These are phyloP conservation scores for Fusarium torulosum DNA, from an alignment of 2,329 filamentous ascomycete species.

Conservation along the genomic window DNA sequence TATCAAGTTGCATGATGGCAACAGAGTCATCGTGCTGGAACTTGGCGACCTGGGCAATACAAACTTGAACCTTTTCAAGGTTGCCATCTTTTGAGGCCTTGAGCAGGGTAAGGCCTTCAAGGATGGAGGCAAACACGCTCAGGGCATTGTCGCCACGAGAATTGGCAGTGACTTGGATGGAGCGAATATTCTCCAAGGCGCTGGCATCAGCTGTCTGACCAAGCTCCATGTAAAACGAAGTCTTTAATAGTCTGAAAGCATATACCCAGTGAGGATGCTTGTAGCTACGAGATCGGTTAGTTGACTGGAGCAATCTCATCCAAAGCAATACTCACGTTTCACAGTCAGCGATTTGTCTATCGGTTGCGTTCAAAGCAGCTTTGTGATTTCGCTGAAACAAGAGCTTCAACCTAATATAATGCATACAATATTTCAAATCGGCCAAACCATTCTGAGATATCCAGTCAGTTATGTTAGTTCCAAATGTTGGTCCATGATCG, in stretches of 20 bases:
- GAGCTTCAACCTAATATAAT: constrained; percentile 78
- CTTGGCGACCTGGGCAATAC: constrained; percentile 79
- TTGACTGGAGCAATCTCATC: not conserved
- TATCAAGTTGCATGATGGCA: constrained; percentile 72
- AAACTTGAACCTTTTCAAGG: constrained; percentile 77
- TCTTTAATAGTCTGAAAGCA: constrained; percentile 79
- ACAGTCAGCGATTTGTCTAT: constrained; percentile 76
- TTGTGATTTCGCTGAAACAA: constrained; percentile 78
- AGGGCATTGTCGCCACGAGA: constrained; percentile 72
- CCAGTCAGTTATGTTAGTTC: constrained; percentile 45
- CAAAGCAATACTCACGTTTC: constrained; percentile 64
- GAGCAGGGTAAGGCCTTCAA: constrained; percentile 78
- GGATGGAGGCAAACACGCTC: constrained; percentile 72
- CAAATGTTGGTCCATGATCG: constrained; percentile 18
- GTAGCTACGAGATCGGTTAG: constrained; percentile 58
- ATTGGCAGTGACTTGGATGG: constrained; percentile 70
- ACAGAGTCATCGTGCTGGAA: constrained; percentile 75
- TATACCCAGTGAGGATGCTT: constrained; percentile 81
- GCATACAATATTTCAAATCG: constrained; percentile 82
- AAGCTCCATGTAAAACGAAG: constrained; percentile 74
- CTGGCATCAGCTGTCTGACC: constrained; percentile 71
- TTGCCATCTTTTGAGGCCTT: constrained; percentile 73
- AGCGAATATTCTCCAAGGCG: constrained; percentile 76
- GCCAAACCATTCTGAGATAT: constrained; percentile 54
- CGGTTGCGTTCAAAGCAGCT: constrained; percentile 78